Conservation (phyloP, 495 filamentous ascomycete species). For the Daldinia loculata region DNA sequence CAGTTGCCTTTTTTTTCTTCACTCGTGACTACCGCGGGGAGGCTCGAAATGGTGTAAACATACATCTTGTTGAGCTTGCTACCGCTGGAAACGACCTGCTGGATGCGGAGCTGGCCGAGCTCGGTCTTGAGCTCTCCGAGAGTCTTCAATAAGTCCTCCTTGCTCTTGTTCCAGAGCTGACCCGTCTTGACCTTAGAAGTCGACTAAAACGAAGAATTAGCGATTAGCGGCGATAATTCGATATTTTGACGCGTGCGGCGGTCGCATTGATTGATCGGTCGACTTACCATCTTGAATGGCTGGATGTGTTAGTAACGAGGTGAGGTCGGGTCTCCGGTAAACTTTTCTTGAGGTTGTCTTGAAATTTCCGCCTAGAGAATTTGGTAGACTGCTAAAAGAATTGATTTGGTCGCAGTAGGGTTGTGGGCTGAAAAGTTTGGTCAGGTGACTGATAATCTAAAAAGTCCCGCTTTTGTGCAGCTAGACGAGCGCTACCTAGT, state of each 20-base stretch:
- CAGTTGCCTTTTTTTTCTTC: not conserved
- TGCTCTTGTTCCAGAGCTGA: conserved; percentile 98
- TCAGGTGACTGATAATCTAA: conserved; percentile 28
- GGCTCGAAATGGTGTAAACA: conserved; percentile 48
- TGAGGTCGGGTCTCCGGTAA: conserved; percentile 49
- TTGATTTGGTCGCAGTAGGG: conserved; percentile 44
- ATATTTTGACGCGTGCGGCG: conserved; percentile 3
- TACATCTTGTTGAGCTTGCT: conserved; percentile 98
- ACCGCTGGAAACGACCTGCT: conserved; percentile 94
- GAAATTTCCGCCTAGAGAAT: conserved; percentile 44
- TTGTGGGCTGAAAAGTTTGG: conserved; percentile 43
- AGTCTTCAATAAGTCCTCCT: conserved; percentile 95
- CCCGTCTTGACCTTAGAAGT: conserved; percentile 91
- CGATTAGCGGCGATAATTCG: not conserved
- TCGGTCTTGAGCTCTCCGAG: conserved; percentile 93
- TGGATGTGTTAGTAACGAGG: conserved; percentile 44
- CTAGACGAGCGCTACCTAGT: conserved; percentile 30
- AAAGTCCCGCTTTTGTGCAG: not conserved
- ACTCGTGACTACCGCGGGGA: conserved; percentile 7
- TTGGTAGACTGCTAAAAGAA: conserved; percentile 44
- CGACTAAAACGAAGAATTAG: conserved; percentile 64
- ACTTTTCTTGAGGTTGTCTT: conserved; percentile 44
- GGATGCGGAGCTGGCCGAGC: conserved; percentile 89
- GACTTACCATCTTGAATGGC: conserved; percentile 60
- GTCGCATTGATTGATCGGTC: conserved; percentile 19